Evolutionary conservation across 2,329 filamentous ascomycete species (phyloP).

Genomic region (Fusarium papillatum): DNA sequence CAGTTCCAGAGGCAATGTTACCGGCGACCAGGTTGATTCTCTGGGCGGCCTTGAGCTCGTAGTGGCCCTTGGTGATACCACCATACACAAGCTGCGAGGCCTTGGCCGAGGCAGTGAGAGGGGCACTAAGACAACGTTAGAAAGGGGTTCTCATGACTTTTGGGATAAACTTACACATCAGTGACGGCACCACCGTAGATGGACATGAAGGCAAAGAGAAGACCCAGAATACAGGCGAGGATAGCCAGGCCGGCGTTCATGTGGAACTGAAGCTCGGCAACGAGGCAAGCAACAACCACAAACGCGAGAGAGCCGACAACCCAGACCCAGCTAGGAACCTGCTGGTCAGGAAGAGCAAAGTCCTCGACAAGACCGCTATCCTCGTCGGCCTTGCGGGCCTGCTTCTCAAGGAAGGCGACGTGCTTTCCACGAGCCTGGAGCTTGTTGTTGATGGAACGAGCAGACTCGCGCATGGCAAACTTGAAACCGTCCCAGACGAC

Average conservation of each 20-base stretch:
- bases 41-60: constrained; percentile 66
- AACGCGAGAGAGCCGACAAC: constrained; percentile 59
- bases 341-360: constrained; percentile 56
- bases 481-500: constrained; percentile 52
- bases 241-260: constrained; percentile 70
- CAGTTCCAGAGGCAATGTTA: constrained; percentile 67
- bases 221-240: constrained; percentile 67
- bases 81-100: constrained; percentile 78
- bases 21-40: constrained; percentile 76
- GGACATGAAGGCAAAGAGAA: constrained; percentile 70
- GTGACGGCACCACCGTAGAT: constrained; percentile 67
- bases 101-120: constrained; percentile 76
- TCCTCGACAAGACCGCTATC: constrained; percentile 52
- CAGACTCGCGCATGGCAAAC: constrained; percentile 49
- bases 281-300: constrained; percentile 65
- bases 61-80: constrained; percentile 70
- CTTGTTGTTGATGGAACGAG: constrained; percentile 46
- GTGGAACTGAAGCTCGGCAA: constrained; percentile 64
- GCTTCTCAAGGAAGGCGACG: constrained; percentile 50
- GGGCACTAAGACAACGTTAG: constrained; percentile 54
- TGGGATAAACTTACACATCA: constrained; percentile 49
- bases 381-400: constrained; percentile 51
- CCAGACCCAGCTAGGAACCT: constrained; percentile 69
- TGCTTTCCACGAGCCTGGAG: constrained; percentile 49
- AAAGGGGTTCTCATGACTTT: not conserved